Evolutionary conservation across 305 asterid species (phyloP).

Genomic region (Coffea humblotiana): DNA sequence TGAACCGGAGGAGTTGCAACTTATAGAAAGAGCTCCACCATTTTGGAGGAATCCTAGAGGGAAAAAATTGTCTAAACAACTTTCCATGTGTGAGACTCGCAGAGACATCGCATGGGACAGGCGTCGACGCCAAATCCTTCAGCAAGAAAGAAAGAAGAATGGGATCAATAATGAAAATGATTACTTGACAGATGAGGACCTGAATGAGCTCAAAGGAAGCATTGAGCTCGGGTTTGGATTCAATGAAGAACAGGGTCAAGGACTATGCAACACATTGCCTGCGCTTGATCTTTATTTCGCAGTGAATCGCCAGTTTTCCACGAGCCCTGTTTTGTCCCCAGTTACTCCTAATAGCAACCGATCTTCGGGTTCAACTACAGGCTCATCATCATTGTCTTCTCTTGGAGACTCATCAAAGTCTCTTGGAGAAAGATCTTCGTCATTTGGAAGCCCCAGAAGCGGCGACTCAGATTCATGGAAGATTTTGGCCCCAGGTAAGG

Average conservation of each 20-base stretch:
- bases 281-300: slow-evolving; percentile 84
- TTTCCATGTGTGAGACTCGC: slow-evolving; percentile 64
- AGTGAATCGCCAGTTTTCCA: slow-evolving; percentile 53
- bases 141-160: slow-evolving; percentile 49
- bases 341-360: slow-evolving; percentile 10
- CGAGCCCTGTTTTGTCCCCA: slow-evolving; percentile 24
- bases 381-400: slow-evolving; percentile 3
- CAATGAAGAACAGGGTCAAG: slow-evolving; percentile 68
- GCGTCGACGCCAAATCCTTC: slow-evolving; percentile 58
- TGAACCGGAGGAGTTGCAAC: slow-evolving; percentile 59
- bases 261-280: slow-evolving; percentile 67
- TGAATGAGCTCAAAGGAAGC: slow-evolving; percentile 77
- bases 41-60: slow-evolving; percentile 50
- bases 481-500: slow-evolving; percentile 61
- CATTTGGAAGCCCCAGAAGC: slow-evolving; percentile 48
- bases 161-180: slow-evolving; percentile 11
- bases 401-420: slow-evolving; percentile 19
- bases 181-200: slow-evolving; percentile 69
- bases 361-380: background rate
- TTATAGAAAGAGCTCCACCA: slow-evolving; percentile 61
- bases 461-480: slow-evolving; percentile 64
- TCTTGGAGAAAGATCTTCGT: slow-evolving; percentile 49
- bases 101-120: slow-evolving; percentile 80
- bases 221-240: slow-evolving; percentile 88
- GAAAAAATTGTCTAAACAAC: slow-evolving; percentile 53